Conservation (phyloP, 1,139 yeast species). For the Yamadazyma pseudoaaseri region DNA sequence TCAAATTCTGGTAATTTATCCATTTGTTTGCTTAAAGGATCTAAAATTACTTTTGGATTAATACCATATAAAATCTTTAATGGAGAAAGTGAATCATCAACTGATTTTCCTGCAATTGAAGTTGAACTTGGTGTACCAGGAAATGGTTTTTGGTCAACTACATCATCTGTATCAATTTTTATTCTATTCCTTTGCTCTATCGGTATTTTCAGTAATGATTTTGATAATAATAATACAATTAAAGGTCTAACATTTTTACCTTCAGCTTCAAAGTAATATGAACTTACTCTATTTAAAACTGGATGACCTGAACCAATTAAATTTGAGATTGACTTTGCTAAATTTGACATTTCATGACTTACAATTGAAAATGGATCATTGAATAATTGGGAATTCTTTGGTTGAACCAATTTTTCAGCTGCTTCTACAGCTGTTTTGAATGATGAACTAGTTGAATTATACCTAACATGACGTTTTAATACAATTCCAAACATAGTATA, state of each 20-base stretch:
- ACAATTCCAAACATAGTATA: background rate
- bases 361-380: conserved; percentile 87
- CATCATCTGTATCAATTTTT: conserved; percentile 59
- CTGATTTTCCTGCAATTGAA: conserved; percentile 54
- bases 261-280: conserved; percentile 92
- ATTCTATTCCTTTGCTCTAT: conserved; percentile 63
- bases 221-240: conserved; percentile 76
- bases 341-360: conserved; percentile 89
- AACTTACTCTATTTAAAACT: conserved; percentile 81
- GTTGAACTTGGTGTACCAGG: conserved; percentile 48
- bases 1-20: conserved; percentile 66
- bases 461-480: background rate
- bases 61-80: conserved; percentile 82
- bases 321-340: conserved; percentile 83
- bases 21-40: conserved; percentile 83
- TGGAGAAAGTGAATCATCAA: conserved; percentile 70
- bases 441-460: conserved; percentile 12
- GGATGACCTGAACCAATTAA: conserved; percentile 94
- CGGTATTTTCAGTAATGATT: conserved; percentile 80
- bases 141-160: conserved; percentile 60
- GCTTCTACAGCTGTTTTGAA: conserved; percentile 65
- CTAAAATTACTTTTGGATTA: conserved; percentile 74
- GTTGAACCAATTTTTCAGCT: conserved; percentile 81
- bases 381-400: conserved; percentile 49
- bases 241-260: conserved; percentile 95